Evolutionary conservation across 108 stramenopile species (phyloP).

Genomic region (Discostella pseudostelligera): DNA sequence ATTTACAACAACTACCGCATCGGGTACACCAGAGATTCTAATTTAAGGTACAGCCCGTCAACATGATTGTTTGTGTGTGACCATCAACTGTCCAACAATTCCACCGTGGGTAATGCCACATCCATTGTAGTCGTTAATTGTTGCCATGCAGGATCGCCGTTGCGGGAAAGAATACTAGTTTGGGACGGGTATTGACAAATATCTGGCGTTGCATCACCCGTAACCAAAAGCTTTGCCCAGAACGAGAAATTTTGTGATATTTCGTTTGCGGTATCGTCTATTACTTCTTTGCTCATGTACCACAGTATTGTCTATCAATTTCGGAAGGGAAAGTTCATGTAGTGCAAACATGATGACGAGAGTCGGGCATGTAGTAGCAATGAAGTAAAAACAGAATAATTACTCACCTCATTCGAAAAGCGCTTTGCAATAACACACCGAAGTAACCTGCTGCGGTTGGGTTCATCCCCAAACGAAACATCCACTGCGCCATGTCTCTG

Average conservation of each 20-base stretch:
- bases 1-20: too few relatives aligned
- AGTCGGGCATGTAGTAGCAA: not conserved
- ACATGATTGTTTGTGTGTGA: not conserved
- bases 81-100: slow-evolving; percentile 48
- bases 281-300: slow-evolving; percentile 84
- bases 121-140: slow-evolving; percentile 31
- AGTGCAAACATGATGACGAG: not conserved
- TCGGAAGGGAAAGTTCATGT: not conserved
- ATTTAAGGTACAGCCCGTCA: too few relatives aligned
- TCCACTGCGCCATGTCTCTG: slow-evolving; percentile 18
- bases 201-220: slow-evolving; percentile 59
- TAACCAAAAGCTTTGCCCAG: slow-evolving; percentile 67
- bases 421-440: slow-evolving; percentile 74
- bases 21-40: too few relatives aligned
- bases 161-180: slow-evolving; percentile 52
- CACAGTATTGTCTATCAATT: slow-evolving; percentile 59
- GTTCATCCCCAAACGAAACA: slow-evolving; percentile 38
- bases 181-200: slow-evolving; percentile 68
- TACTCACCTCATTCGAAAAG: slow-evolving; percentile 69
- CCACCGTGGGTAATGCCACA: slow-evolving; percentile 63
- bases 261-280: slow-evolving; percentile 34
- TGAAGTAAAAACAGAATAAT: too few relatives aligned
- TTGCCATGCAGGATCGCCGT: slow-evolving; percentile 59
- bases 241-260: slow-evolving; percentile 58
- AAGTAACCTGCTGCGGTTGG: slow-evolving; percentile 45